Base-by-base conservation (phyloP, 2,329 filamentous ascomycete genomes). In the Aspergillus sp. region DNA sequence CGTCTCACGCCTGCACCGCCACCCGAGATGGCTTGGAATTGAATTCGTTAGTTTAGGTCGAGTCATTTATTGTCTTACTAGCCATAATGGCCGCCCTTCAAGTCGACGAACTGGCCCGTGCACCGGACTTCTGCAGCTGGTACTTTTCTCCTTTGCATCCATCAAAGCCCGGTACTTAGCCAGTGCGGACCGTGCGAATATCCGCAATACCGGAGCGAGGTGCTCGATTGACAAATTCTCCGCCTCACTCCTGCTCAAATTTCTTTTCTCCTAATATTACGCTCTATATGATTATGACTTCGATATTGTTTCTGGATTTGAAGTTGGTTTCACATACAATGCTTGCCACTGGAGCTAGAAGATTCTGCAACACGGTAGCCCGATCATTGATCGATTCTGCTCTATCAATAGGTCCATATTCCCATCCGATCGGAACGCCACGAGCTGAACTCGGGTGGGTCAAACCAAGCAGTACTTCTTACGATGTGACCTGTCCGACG, bases 151-250 rank as follows among this genome's bases (percentile, higher is more conserved):
- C 47, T 49, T n/a, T 27, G 47, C 47, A 32, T 17, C 44, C 25
- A 49, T 44, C 47, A n/a, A 15, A 25, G 47, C 23, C 27, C 23
- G 25, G 47, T 49, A 32, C 25, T 32, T 49, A 2, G 11, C 11
- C 21, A 49, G 23, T 15, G 19, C 25, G 47, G 47, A 49, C 47
- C 47, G 47, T 27, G 47, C 47, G 47, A 27, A n/a, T 42, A 42
- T n/a, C 47, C 23, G 23, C 27, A 30, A 27, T 25, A 13, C 32
- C 47, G 23, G 13, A 30, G 15, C 47, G 15, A 30, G 32, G 32
- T 17, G 47, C 7, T 17, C 11, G 15, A 42, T 19, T 55, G 53
- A 55, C 53, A 55, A 55, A 55, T 55, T 55, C 41, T 55, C 53
- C 53, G 53, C 53, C 53, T 55, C 52, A 54, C 52, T 44, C 38